Conservation (phyloP, 345 rosid species). For the Dimocarpus longan region DNA sequence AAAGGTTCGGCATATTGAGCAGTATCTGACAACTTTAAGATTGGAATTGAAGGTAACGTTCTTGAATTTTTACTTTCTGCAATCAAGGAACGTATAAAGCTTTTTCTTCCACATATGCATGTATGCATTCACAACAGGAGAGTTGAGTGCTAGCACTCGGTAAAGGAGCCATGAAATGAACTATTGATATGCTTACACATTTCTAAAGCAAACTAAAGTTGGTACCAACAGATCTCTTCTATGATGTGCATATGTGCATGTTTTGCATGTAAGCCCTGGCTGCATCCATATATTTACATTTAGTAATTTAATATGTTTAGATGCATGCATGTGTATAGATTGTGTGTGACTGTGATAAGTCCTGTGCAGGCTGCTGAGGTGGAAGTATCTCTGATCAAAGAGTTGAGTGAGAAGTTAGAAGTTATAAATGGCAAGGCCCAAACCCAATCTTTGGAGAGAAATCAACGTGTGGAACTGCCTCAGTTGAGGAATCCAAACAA, state of each 20-base stretch:
- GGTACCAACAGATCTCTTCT: not conserved
- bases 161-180: not conserved
- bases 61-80: not conserved
- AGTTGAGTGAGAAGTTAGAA: constrained; percentile 63
- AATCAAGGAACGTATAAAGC: not conserved
- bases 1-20: constrained; percentile 77
- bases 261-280: not conserved
- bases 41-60: constrained; percentile 80
- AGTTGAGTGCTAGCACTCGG: not conserved
- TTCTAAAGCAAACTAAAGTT: constrained; percentile 2
- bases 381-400: constrained; percentile 65
- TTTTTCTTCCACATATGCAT: not conserved
- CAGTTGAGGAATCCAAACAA: no score
- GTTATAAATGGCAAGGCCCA: no score
- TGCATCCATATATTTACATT: no score
- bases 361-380: constrained; percentile 80
- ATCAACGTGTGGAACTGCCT: no score
- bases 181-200: not conserved
- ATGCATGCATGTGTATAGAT: not conserved
- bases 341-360: constrained; percentile 18
- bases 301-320: not conserved
- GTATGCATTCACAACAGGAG: not conserved
- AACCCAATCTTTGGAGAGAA: no score
- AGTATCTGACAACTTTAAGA: constrained; percentile 71
- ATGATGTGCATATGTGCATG: not conserved